phyloP scores from a whole-genome alignment of 2,329 filamentous ascomycete genomes.

The Beauveria scarabaeidicola region DNA sequence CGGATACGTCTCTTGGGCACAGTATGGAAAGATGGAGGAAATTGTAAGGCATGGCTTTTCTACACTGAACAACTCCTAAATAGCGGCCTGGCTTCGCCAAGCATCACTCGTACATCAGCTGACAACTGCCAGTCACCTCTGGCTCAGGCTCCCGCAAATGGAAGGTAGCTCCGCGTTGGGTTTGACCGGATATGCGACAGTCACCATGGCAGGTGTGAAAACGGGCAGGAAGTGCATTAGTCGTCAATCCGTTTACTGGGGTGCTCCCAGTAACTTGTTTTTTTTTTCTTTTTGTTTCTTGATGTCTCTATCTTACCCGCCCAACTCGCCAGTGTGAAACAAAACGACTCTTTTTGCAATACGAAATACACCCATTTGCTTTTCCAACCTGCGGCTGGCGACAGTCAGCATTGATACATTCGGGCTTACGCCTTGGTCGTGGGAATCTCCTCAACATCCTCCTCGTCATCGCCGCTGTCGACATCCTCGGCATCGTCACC shows the following conservation, averaged over 20 bases:
- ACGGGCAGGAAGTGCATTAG: background rate
- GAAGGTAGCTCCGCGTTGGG: too few species aligned
- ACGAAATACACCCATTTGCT: constrained; percentile 6
- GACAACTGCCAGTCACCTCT: background rate
- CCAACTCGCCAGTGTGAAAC: constrained; percentile 4
- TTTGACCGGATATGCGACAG: background rate
- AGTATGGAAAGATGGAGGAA: too few species aligned
- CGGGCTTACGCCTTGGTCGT: constrained; percentile 25
- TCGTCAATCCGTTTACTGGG: constrained; percentile 6
- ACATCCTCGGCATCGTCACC: constrained; percentile 41
- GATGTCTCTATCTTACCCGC: constrained; percentile 6
- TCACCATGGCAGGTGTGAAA: background rate
- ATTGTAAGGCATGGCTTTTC: too few species aligned
- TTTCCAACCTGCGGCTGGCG: constrained; percentile 8
- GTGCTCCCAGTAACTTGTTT: constrained; percentile 5
- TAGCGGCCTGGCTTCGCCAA: too few species aligned
- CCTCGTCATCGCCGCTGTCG: constrained; percentile 50
- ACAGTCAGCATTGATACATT: constrained; percentile 3
- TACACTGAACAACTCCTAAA: too few species aligned
- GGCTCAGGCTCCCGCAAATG: background rate
- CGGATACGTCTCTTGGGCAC: too few species aligned
- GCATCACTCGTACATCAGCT: too few species aligned
- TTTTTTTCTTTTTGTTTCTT: constrained; percentile 4
- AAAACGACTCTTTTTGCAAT: constrained; percentile 9
- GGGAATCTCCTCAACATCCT: constrained; percentile 44